A percentile compares a stretch with the other conserved stretches of the same genome.
These are phyloP conservation scores for Penstemon eatonii DNA, from an alignment of 257 asterid species.

Conservation along the genomic window DNA sequence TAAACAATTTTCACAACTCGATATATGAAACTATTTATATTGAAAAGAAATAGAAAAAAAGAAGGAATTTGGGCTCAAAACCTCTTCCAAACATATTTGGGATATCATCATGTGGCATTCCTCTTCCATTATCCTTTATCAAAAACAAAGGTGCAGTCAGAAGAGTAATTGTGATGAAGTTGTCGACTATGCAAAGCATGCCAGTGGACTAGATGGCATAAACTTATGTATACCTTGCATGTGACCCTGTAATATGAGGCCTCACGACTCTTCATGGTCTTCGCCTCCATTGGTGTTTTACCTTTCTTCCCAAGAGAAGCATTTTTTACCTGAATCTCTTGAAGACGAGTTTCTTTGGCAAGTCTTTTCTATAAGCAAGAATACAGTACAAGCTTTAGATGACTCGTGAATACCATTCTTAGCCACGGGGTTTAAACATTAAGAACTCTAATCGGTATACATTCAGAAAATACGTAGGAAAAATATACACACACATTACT, in stretches of 20 bases:
- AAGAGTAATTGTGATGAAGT: constrained; percentile 21
- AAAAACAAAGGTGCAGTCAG: constrained; percentile 30
- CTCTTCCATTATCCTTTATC: constrained; percentile 86
- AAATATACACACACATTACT: constrained; percentile 15
- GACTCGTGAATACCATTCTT: constrained; percentile 14
- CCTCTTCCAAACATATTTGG: constrained; percentile 99
- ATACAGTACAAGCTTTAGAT: constrained; percentile 20
- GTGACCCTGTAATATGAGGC: constrained; percentile 74
- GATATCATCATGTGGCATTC: constrained; percentile 96
- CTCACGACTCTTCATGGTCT: constrained; percentile 75
- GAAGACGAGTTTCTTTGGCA: constrained; percentile 88
- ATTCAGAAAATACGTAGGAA: constrained; percentile 1
- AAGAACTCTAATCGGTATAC: constrained; percentile 12
- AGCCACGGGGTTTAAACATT: constrained; percentile 7
- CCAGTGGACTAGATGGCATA: constrained; percentile 13
- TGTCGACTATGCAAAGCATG: background rate
- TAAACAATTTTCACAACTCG: constrained; percentile 4
- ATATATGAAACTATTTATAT: background rate
- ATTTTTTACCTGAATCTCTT: constrained; percentile 75
- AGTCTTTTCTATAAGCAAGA: constrained; percentile 66
- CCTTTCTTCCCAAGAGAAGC: constrained; percentile 78
- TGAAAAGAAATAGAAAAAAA: background rate
- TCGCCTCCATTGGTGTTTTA: constrained; percentile 47
- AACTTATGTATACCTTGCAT: constrained; percentile 60
- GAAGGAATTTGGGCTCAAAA: constrained; percentile 32